Evolutionary conservation across 1,284 basidiomycete genomes (phyloP).

Genomic region (Retiboletus flavoniger): DNA sequence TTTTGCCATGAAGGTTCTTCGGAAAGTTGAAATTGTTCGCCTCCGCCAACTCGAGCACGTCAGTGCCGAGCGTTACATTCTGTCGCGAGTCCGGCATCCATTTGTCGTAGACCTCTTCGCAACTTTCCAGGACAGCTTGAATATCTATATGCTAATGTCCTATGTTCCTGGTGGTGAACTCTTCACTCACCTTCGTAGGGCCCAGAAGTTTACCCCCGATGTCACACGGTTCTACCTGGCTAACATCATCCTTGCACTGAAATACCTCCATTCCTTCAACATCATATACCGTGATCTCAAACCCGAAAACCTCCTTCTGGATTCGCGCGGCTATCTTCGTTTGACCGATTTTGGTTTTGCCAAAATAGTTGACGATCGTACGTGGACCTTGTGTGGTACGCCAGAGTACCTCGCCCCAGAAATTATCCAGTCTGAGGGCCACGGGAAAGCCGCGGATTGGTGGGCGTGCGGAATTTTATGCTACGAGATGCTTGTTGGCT

Average conservation of each 20-base stretch:
- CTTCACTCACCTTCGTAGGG: slow-evolving; percentile 90
- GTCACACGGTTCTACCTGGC: slow-evolving; percentile 99
- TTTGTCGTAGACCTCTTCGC: slow-evolving; percentile 89
- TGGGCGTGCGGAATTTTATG: slow-evolving; percentile 97
- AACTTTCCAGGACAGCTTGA: slow-evolving; percentile 93
- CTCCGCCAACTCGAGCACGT: slow-evolving; percentile 98
- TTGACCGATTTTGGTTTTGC: slow-evolving; percentile 99
- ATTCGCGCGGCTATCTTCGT: slow-evolving; percentile 94
- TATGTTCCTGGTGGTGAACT: slow-evolving; percentile 98
- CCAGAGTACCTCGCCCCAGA: slow-evolving; percentile 96
- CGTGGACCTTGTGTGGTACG: slow-evolving; percentile 98
- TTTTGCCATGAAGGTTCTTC: slow-evolving; percentile 92
- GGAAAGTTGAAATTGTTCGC: slow-evolving; percentile 90
- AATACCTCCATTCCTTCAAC: slow-evolving; percentile 96
- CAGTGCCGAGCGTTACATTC: slow-evolving; percentile 94
- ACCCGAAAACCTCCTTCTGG: slow-evolving; percentile 94
- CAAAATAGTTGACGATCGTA: slow-evolving; percentile 97
- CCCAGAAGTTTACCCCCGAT: slow-evolving; percentile 93
- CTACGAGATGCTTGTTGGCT: slow-evolving; percentile 97
- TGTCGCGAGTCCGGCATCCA: slow-evolving; percentile 81
- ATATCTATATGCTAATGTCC: slow-evolving; percentile 99
- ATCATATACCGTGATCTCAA: slow-evolving; percentile 99
- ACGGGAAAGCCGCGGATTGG: slow-evolving; percentile 99
- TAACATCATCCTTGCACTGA: slow-evolving; percentile 92
- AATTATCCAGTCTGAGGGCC: slow-evolving; percentile 95